A percentile compares a stretch with the other conserved stretches of the same genome.
These are phyloP conservation scores for Camptophora hylomeconis DNA, from an alignment of 2,329 filamentous ascomycete genomes.

Conservation along the genomic window DNA sequence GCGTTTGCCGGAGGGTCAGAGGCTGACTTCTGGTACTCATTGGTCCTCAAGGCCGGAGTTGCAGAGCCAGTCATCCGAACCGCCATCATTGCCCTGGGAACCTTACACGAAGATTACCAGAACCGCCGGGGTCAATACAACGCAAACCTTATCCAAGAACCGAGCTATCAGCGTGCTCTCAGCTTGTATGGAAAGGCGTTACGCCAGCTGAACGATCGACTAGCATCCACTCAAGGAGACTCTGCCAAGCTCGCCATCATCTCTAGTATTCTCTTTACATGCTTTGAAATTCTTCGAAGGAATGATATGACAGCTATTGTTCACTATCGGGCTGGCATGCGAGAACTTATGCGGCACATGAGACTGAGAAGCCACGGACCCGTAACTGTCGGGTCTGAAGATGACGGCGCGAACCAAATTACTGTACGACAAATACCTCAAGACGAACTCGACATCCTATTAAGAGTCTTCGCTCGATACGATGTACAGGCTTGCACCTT, in stretches of 20 bases:
- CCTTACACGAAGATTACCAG: conserved; percentile 43
- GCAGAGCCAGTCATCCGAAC: conserved; percentile 48
- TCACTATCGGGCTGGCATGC: conserved; percentile 18
- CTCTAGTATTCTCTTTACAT: conserved; percentile 52
- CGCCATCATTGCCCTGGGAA: conserved; percentile 52
- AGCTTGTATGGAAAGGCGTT: conserved; percentile 47
- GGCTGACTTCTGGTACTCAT: conserved; percentile 50
- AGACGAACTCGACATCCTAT: conserved; percentile 16
- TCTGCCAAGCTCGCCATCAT: conserved; percentile 46
- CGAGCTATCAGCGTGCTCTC: conserved; percentile 34
- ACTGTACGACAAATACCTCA: conserved; percentile 13
- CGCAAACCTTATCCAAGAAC: conserved; percentile 38
- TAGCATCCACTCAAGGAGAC: conserved; percentile 28
- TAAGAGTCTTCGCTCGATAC: conserved; percentile 18
- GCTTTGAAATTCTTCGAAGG: conserved; percentile 39
- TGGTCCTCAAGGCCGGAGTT: conserved; percentile 52
- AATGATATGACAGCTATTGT: conserved; percentile 19
- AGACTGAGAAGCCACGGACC: conserved; percentile 4
- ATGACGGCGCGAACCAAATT: too few species aligned
- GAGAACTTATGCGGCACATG: conserved; percentile 17
- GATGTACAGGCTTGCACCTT: conserved; percentile 20
- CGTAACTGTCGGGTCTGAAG: not conserved
- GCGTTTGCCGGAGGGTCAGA: conserved; percentile 57
- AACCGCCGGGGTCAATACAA: conserved; percentile 15
- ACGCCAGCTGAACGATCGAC: conserved; percentile 35